Base-by-base conservation (phyloP, 345 rosid genomes). In the Gossypium arboreum region DNA sequence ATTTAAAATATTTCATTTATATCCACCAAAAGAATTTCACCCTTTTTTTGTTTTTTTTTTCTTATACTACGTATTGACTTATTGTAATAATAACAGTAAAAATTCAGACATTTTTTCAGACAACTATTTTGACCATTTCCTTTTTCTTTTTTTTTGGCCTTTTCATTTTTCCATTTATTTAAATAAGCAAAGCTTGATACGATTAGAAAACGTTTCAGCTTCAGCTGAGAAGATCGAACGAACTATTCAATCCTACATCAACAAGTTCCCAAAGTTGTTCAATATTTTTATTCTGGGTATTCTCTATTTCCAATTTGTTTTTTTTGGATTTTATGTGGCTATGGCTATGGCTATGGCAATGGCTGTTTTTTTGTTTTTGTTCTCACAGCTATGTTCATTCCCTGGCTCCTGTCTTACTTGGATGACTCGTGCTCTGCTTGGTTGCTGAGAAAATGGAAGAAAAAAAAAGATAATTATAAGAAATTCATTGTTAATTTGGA, bases 211-310 rank as follows among this genome's bases (percentile, higher is more conserved):
- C 22, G 16, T 50, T 45, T 65, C 51, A 18, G 52, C 12, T 69
- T 9, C 73, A 51, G 58, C 73, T 16, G 9, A 69, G 43, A 48
- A 48, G 57, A 50, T 68, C 72, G 9, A 70, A 52, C 56, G 18
- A 68, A 29, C 18, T 51, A 29, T 51, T 34, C 24, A 51, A 69
- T 69, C 55, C 29, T 45, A 45, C 39, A 13, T 3, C 71, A 67
- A 45, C 55, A 22, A 45, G 13, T 45, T 22, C 55, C 47, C 39
- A 0, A 67, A 67, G 71, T 69, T 12, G 24, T 27, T 69, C 58
- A 7, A 2, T 34, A 27, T 51, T 48, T 69, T 27, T 9, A 50
- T 25, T 69, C 73, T 27, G 73, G 73, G 73, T 69, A 69, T 50
- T 69, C 59, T 69, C 24, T 27, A 16, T 51, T 69, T 69, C 45